These are phyloP conservation scores for Cylindrodendrum hubeiense DNA, from an alignment of 2,329 filamentous ascomycete genomes.

Conservation along the genomic window DNA sequence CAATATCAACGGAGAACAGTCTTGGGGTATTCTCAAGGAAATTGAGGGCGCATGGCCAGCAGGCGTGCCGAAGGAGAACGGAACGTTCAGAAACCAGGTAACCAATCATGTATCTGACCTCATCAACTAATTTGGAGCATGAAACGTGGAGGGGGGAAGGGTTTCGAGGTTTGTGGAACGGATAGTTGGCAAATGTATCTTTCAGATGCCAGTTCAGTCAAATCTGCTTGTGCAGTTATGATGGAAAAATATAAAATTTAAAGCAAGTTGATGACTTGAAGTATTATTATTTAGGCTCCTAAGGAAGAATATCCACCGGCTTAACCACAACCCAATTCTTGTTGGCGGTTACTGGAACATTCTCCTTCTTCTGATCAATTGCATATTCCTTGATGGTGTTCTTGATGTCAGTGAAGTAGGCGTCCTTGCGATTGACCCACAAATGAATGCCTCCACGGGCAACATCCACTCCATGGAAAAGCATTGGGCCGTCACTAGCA, in stretches of 20 bases:
- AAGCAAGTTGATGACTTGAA: no score
- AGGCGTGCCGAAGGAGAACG: slow-evolving; percentile 11
- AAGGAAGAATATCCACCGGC: slow-evolving; percentile 51
- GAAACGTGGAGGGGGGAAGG: no score
- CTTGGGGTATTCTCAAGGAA: slow-evolving; percentile 14
- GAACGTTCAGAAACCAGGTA: not conserved
- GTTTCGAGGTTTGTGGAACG: not conserved
- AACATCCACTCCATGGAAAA: slow-evolving; percentile 58
- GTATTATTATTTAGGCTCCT: no score
- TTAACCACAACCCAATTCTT: slow-evolving; percentile 60
- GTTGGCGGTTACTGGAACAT: slow-evolving; percentile 54
- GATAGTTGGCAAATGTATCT: not conserved
- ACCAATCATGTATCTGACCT: slow-evolving; percentile 1
- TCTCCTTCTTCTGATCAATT: slow-evolving; percentile 49
- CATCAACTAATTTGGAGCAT: no score
- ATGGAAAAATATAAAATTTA: no score
- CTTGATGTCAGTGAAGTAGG: slow-evolving; percentile 50
- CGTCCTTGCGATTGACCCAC: slow-evolving; percentile 55
- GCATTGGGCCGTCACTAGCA: slow-evolving; percentile 57
- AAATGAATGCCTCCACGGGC: slow-evolving; percentile 56
- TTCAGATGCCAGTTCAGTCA: not conserved
- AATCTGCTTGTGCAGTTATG: no score
- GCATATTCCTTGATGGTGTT: slow-evolving; percentile 53
- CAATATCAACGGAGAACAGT: slow-evolving; percentile 9
- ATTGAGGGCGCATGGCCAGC: slow-evolving; percentile 5